Base-by-base conservation (phyloP, 345 rosid genomes). In the Passiflora organensis region DNA sequence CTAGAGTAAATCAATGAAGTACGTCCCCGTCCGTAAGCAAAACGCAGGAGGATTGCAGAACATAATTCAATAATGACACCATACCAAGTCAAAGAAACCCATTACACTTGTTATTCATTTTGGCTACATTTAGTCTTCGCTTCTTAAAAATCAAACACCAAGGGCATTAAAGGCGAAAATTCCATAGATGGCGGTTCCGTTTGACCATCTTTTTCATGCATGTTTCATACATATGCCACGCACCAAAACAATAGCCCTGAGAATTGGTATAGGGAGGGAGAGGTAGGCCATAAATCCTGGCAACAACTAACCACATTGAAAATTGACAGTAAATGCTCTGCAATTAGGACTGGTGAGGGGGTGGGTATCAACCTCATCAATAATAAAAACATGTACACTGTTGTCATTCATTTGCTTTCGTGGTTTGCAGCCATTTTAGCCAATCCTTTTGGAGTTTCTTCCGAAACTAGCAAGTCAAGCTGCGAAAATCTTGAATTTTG, bases 281-380 rank as follows among this genome's bases (percentile, higher is more conserved):
- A 41, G 45, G 32, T 1, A 3, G 32, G 16, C 42, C 60, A 70
- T 74, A 65, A 66, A 48, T 64, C 50, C 37, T 53, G 32, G 41
- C 8, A 73, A 65, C 84, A 51, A 60, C 77, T 50, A 82, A 66
- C 87, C 5, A 70, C 77, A 70, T 49, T 4, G 10, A 14, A 65
- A 59, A 43, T 61, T 19, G 60, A 53, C 13, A 70, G 76, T 76
- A 62, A 73, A 64, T 73, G 78, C 65, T 53, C 10, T 55, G 77
- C 32, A 17, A 62, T 38, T 56, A 64, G 65, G 66, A 39, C 62
- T 14, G 43, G 43, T 11, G 50, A 41, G 10, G 47, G 57, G 63
- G 56, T 50, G 20, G 77, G 52, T 68, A 37, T 19, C 59, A 54
- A 38, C 37, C 14, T 62, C 37, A 34, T 56, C 59, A 19, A 54